Conservation (phyloP, 305 asterid species). For the Ajuga reptans region DNA sequence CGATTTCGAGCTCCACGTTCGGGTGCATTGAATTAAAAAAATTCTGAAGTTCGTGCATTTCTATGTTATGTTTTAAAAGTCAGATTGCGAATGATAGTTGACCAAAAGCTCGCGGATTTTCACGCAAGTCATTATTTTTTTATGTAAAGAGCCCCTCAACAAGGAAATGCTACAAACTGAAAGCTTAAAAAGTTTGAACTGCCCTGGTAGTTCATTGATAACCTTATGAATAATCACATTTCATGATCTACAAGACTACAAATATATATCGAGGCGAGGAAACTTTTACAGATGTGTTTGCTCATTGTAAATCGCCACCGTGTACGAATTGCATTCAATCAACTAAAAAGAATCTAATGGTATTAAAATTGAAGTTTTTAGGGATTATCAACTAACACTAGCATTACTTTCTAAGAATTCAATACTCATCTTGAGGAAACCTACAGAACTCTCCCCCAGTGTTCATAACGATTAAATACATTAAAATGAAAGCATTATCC, state of each 20-base stretch:
- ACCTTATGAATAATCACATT: too few relatives aligned
- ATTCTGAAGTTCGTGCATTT: too few relatives aligned
- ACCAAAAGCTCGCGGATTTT: too few relatives aligned
- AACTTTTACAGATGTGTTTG: background rate
- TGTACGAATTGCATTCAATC: background rate
- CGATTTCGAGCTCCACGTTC: too few relatives aligned
- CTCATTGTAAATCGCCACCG: background rate
- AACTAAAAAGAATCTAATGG: background rate
- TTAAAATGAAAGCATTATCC: background rate
- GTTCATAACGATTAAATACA: background rate
- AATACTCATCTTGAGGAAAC: background rate
- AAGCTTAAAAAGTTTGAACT: background rate
- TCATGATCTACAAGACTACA: background rate
- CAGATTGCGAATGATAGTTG: too few relatives aligned
- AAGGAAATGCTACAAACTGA: constrained; percentile 5
- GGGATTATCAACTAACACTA: background rate
- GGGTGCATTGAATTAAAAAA: too few relatives aligned
- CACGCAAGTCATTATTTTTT: too few relatives aligned
- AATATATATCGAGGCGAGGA: background rate
- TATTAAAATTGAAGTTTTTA: background rate
- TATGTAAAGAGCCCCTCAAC: background rate
- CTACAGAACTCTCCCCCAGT: background rate
- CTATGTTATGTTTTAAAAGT: too few relatives aligned
- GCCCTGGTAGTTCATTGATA: too few relatives aligned
- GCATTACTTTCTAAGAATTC: background rate